Evolutionary conservation across 2,329 filamentous ascomycete genomes (phyloP).

Genomic region (Botrytis aclada): DNA sequence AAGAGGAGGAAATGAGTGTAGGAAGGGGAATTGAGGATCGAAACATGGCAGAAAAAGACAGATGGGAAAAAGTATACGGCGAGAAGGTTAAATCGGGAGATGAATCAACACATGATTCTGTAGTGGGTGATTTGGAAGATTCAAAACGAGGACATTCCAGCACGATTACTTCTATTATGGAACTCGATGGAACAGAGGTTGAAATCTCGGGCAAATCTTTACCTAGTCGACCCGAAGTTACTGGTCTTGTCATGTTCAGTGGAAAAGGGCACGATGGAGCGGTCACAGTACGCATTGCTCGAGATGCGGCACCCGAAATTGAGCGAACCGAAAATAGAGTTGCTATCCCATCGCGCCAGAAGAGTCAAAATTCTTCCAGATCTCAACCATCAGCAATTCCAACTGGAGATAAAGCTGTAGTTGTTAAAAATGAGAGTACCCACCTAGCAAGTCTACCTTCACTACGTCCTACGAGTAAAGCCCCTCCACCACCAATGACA

Average conservation of each 20-base stretch:
- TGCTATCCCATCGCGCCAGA: slow-evolving; percentile 41
- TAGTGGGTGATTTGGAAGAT: slow-evolving; percentile 43
- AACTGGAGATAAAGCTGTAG: slow-evolving; percentile 38
- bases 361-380: slow-evolving; percentile 35
- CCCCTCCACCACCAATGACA: slow-evolving; percentile 37
- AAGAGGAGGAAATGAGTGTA: slow-evolving; percentile 65
- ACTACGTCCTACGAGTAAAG: slow-evolving; percentile 32
- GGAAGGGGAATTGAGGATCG: slow-evolving; percentile 63
- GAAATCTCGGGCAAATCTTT: slow-evolving; percentile 50
- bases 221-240: slow-evolving; percentile 32
- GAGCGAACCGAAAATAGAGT: slow-evolving; percentile 46
- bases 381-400: slow-evolving; percentile 29
- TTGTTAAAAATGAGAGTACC: slow-evolving; percentile 38
- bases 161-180: slow-evolving; percentile 33
- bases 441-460: slow-evolving; percentile 34
- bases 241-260: slow-evolving; percentile 44
- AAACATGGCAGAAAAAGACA: slow-evolving; percentile 57
- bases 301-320: slow-evolving; percentile 45
- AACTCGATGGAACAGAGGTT: slow-evolving; percentile 46
- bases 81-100: slow-evolving; percentile 46
- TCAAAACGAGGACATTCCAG: slow-evolving; percentile 43
- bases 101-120: slow-evolving; percentile 32
- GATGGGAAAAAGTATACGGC: slow-evolving; percentile 79
- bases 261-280: slow-evolving; percentile 40
- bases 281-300: slow-evolving; percentile 29